Percentiles rank a stretch among this genome's conserved stretches.
These are phyloP conservation scores for Oryza rufipogon DNA, from an alignment of 176 grass and related monocot species.

Conservation along the genomic window DNA sequence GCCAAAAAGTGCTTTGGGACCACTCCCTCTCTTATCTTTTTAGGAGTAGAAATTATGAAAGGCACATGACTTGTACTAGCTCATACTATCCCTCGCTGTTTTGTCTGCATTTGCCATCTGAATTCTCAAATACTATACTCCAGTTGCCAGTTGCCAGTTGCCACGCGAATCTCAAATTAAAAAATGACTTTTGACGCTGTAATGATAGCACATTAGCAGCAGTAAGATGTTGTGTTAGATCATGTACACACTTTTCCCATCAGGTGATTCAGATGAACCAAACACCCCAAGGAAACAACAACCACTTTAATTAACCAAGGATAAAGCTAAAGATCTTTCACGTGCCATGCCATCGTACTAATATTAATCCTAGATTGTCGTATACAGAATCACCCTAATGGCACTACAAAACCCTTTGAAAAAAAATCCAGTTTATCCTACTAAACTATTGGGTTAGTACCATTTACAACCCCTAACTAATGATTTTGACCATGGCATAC, in stretches of 20 bases:
- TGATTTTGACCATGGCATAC: too few relatives aligned
- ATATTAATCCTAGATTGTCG: not conserved
- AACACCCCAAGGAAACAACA: constrained; percentile 1
- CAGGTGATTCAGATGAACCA: constrained; percentile 21
- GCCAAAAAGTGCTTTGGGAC: too few relatives aligned
- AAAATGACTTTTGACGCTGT: not conserved
- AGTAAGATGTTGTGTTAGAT: not conserved
- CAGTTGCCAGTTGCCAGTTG: not conserved
- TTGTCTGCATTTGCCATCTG: not conserved
- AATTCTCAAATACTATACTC: not conserved
- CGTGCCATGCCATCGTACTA: not conserved
- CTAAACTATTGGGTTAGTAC: too few relatives aligned
- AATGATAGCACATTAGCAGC: not conserved
- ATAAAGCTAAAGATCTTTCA: constrained; percentile 39
- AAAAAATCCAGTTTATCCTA: too few relatives aligned
- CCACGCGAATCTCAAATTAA: not conserved
- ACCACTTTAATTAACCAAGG: not conserved
- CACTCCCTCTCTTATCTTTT: too few relatives aligned
- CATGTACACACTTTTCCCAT: constrained; percentile 22
- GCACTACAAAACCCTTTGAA: too few relatives aligned
- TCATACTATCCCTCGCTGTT: not conserved
- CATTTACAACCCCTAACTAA: too few relatives aligned
- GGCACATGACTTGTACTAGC: too few relatives aligned
- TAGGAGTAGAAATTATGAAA: too few relatives aligned
- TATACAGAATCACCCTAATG: not conserved